Base-by-base conservation (phyloP, 2,329 filamentous ascomycete species). In the Mollisia scopiformis region DNA sequence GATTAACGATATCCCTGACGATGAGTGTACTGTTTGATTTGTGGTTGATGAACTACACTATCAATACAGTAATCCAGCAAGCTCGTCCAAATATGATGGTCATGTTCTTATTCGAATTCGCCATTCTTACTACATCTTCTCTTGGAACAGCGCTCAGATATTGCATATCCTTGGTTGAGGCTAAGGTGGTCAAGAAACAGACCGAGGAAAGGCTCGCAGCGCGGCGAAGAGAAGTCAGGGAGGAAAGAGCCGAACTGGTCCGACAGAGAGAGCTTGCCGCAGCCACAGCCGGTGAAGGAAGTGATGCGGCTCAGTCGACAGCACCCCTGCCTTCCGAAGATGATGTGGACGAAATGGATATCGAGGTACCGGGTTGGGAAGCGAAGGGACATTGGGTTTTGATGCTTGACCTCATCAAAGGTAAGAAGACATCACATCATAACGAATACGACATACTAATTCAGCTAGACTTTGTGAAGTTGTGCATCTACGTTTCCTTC, bases 1-100 rank as follows among this genome's bases (percentile, higher is more conserved):
- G 95, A 50, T 82, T 99, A 21, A 88, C 88, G 64, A 78, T 90
- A 53, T 97, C 93, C 46, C 82, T 99, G 50, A 72, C 90, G 1
- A 76, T 97, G 56, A 94, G 93, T 65, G 83, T 96, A 61, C 68
- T 87, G 16, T 97, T 96, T 77, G 90, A 97, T 72, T 74, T 88
- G 25, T 89, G 84, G 73, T 87, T 99, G 77, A 86, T 97, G 66
- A 84, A 83, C 52, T 97, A 97, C 75, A 89, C 90, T 61, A 82
- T 96, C 63, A 85, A 88, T 28, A 92, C 90, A 0, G 93, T 98
- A 31, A 87, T 97, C 53, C 88, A 91, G 60, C 88, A 96, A 73
- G 92, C 94, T 2, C 84, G 90, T n/a, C 93, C 94, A 0, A 95
- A 96, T 61, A 98, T 99, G 91, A 99, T 98, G 93, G 93, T 99